Conservation (phyloP, 495 filamentous ascomycete genomes). For the Neurospora sublineolata region DNA sequence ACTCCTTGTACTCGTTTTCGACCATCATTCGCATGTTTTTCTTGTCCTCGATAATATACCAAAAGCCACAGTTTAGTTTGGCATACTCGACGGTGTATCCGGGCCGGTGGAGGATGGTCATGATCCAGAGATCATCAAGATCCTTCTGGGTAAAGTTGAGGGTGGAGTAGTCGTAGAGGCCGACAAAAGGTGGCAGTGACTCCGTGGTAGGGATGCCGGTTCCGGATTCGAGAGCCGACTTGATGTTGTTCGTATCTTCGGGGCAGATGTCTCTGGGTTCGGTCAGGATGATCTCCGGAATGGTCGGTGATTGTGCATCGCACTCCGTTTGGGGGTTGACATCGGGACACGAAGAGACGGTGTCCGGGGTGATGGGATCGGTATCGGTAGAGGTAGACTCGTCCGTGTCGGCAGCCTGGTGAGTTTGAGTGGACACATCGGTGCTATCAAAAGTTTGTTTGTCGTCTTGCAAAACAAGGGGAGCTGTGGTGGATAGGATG, state of each 20-base stretch:
- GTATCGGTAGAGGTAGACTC: background rate
- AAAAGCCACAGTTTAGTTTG: background rate
- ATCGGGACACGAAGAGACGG: background rate
- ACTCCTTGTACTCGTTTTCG: background rate
- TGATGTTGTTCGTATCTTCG: background rate
- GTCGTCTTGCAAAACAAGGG: background rate
- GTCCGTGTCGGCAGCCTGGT: background rate
- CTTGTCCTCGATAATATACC: background rate
- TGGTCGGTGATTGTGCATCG: background rate
- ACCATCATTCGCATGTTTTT: background rate
- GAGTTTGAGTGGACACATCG: background rate
- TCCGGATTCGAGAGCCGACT: background rate
- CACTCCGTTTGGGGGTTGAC: background rate
- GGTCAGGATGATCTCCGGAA: background rate
- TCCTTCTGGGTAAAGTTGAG: background rate
- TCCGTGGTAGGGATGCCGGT: background rate
- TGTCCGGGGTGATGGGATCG: background rate
- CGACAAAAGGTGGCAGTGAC: rapidly evolving
- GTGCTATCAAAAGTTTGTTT: background rate
- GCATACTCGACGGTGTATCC: background rate
- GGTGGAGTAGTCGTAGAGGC: background rate
- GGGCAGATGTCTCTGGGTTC: background rate
- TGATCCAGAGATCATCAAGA: background rate
- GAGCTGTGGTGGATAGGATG: background rate
- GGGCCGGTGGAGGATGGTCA: background rate